Percentiles rank a stretch among this genome's conserved stretches.
Evolutionary conservation across 2,329 filamentous ascomycete species (phyloP).

Genomic region (Alternaria panax): DNA sequence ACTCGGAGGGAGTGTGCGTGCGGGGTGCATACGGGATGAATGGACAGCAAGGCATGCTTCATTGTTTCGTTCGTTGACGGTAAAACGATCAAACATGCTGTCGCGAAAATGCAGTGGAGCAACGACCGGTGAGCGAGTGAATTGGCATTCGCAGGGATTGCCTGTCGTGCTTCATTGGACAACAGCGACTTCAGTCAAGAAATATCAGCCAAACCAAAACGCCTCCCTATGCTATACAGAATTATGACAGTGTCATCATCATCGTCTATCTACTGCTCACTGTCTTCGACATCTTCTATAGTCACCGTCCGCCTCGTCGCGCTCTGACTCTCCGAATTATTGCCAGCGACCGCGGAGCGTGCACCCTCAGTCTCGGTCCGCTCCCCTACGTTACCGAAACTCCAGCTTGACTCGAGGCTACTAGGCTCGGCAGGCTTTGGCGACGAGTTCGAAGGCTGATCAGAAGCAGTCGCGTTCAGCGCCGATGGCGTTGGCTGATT

Average conservation of each 20-base stretch:
- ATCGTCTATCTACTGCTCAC: slow-evolving; percentile 26
- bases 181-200: slow-evolving; percentile 1
- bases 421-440: slow-evolving; percentile 38
- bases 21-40: slow-evolving; percentile 9
- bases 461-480: slow-evolving; percentile 10
- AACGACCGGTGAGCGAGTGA: slow-evolving; percentile 13
- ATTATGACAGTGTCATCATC: slow-evolving; percentile 5
- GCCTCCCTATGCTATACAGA: slow-evolving; percentile 49
- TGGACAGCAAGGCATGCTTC: slow-evolving; percentile 25
- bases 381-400: slow-evolving; percentile 41
- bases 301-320: slow-evolving; percentile 38
- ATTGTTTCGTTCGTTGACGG: slow-evolving; percentile 3
- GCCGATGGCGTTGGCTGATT: slow-evolving; percentile 9
- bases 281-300: slow-evolving; percentile 45
- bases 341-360: slow-evolving; percentile 39
- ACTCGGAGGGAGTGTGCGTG: slow-evolving; percentile 1
- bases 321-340: slow-evolving; percentile 31
- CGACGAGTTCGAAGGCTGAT: slow-evolving; percentile 20
- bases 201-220: slow-evolving; percentile 30
- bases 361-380: slow-evolving; percentile 37
- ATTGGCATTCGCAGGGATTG: slow-evolving; percentile 18
- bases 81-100: not conserved
- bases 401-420: slow-evolving; percentile 48
- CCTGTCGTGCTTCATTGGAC: slow-evolving; percentile 7
- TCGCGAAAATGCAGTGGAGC: slow-evolving; percentile 14